Percentiles rank a stretch among this genome's conserved stretches.
Evolutionary conservation across 345 rosid genomes (phyloP).

Genomic region (Ricinus communis): DNA sequence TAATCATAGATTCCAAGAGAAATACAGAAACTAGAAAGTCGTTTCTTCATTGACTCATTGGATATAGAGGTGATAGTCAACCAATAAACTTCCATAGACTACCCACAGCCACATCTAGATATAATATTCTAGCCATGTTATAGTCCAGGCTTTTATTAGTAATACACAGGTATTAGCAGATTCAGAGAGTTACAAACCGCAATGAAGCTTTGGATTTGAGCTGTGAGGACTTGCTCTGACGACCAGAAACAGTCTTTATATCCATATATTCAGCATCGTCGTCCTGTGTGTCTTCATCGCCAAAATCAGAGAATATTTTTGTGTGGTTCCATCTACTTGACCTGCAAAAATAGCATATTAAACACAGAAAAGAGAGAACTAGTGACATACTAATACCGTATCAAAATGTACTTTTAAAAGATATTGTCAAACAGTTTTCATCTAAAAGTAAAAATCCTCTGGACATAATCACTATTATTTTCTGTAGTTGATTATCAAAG

Average conservation of each 20-base stretch:
- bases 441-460: neutral
- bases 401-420: too few species aligned
- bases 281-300: slow-evolving; percentile 53
- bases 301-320: slow-evolving; percentile 83
- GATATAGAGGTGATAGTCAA: too few species aligned
- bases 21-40: neutral
- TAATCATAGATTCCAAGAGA: neutral
- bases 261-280: slow-evolving; percentile 57
- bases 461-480: neutral
- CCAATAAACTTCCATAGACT: neutral
- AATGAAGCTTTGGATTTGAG: slow-evolving; percentile 51
- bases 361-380: neutral
- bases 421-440: neutral
- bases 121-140: neutral
- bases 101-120: neutral
- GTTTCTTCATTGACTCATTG: neutral
- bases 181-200: slow-evolving; percentile 41
- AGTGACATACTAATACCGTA: too few species aligned
- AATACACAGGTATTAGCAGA: neutral
- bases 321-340: slow-evolving; percentile 93
- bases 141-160: neutral
- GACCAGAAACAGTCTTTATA: slow-evolving; percentile 39
- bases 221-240: slow-evolving; percentile 41
- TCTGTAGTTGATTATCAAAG: neutral
- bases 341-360: slow-evolving; percentile 35